Evolutionary conservation across 805 yeast genomes (phyloP), one percentile per base, ranked within the genome.

Genomic region (Lachancea lanzarotensis): DNA sequence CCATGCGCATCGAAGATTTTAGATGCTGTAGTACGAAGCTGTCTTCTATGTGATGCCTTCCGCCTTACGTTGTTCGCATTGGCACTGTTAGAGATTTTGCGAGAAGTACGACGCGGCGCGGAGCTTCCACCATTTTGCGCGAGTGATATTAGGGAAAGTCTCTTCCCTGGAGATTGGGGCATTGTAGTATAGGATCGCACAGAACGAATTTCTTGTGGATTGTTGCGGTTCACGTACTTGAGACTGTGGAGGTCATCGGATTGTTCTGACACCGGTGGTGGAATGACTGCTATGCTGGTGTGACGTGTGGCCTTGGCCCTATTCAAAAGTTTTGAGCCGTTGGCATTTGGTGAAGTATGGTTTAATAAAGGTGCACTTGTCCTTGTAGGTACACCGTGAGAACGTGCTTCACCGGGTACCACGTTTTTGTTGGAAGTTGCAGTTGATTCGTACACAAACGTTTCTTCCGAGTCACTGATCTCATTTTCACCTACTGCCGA

Each of bases 401-500:
- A 38, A 16, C 47, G 45, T 18, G 48, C 47, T 36, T 46, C 49
- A 11, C 47, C 52, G 52, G 56, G 69, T 13, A 58, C 35, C 8
- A 47, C 48, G 41, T 57, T 57, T 27, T 57, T 59, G 12, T 60
- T 57, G 3, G 66, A 61, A 31, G 59, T 60, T 6, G 66, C 63
- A 3, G 66, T 61, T 13, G 65, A 60, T 56, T 90, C 97, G 62
- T 91, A 91, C n/a, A 91, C 96, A 72, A 93, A 91, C 1, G 95
- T 88, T 62, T 93, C 98, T 54, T 90, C 96, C 20, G 89, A 80
- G 61, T 90, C 97, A 29, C 90, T 82, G 34, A 84, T 79, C 49
- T 84, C 87, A 36, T 79, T 90, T 54, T 88, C 96, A 51, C 84
- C 95, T 3, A 91, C 95, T 1, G 98, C 98, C 45, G 88, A 82